These are phyloP conservation scores for Hydrangea macrophylla DNA, from an alignment of 148 eudicot species.

Conservation along the genomic window DNA sequence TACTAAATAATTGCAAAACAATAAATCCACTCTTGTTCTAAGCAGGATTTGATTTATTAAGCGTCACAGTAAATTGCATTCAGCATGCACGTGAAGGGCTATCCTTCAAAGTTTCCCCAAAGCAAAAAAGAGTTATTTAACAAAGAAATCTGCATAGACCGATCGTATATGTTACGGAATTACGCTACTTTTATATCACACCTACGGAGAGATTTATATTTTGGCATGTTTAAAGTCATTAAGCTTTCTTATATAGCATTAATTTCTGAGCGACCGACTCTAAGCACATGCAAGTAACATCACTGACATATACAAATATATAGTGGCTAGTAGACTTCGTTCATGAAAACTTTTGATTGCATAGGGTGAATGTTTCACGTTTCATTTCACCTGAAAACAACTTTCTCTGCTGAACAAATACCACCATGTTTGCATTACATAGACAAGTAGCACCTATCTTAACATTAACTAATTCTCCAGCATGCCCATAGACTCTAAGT, in stretches of 20 bases:
- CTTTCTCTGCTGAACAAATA: not conserved
- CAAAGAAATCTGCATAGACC: too few relatives aligned
- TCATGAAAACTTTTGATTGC: not conserved
- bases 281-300: not conserved
- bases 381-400: not conserved
- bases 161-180: too few relatives aligned
- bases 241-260: too few relatives aligned
- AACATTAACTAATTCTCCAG: too few relatives aligned
- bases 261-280: not conserved
- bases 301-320: not conserved
- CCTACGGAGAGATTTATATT: not conserved
- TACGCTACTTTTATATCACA: not conserved
- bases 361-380: not conserved
- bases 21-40: not conserved
- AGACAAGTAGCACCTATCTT: constrained; percentile 5
- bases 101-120: too few relatives aligned
- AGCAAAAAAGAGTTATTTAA: not conserved
- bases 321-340: too few relatives aligned
- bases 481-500: too few relatives aligned
- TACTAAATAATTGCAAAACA: not conserved
- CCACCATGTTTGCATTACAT: not conserved
- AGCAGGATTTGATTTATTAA: not conserved
- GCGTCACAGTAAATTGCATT: not conserved
- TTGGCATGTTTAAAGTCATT: too few relatives aligned
- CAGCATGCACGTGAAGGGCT: not conserved